phyloP scores from a whole-genome alignment of 106 monocot species.

The Amphibolis antarctica region DNA sequence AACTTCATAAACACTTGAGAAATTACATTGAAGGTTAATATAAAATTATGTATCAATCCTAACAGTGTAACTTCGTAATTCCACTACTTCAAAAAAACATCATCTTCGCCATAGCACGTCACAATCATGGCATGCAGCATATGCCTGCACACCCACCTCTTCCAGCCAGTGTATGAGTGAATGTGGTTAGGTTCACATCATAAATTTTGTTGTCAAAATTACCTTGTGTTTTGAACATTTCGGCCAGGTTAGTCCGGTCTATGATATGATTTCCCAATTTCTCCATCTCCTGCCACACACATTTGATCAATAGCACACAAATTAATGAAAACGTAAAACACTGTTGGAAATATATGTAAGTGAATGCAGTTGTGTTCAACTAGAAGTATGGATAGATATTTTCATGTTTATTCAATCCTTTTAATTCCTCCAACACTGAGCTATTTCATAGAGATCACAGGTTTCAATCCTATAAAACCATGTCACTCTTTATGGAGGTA shows the following conservation, averaged over 20 bases:
- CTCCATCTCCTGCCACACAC: constrained; percentile 36
- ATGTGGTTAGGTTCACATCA: background rate
- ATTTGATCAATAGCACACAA: background rate
- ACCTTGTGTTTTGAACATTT: constrained; percentile 59
- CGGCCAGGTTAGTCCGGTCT: constrained; percentile 39
- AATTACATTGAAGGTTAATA: background rate
- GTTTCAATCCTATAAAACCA: no score
- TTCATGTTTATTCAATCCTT: no score
- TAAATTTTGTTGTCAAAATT: background rate
- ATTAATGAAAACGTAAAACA: no score
- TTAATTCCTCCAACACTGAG: no score
- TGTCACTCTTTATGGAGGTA: no score
- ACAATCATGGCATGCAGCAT: background rate
- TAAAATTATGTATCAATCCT: background rate
- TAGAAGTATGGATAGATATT: no score
- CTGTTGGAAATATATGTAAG: no score
- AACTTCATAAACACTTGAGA: no score
- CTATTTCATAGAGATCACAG: no score
- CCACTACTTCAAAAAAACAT: background rate
- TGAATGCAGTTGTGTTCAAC: no score
- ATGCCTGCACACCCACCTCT: background rate
- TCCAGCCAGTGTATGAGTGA: background rate
- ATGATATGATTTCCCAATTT: constrained; percentile 25
- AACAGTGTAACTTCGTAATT: background rate
- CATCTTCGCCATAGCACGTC: background rate